Evolutionary conservation across 139 green algal genomes (phyloP).

Genomic region (Mychonastes homosphaera): DNA sequence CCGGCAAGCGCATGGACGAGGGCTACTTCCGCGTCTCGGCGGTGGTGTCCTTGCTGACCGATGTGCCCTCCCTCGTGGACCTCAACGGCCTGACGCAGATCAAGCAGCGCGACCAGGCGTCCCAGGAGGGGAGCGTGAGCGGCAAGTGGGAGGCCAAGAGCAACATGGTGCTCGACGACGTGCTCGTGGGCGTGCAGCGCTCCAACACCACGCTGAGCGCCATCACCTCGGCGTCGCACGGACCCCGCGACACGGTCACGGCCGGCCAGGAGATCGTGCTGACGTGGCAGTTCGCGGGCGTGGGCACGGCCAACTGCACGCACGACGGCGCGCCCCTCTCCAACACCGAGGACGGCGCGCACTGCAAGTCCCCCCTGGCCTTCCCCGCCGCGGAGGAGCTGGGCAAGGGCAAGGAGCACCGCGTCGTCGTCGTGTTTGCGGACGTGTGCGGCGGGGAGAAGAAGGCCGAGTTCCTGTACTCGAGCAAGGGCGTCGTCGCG

Average conservation of each 20-base stretch:
- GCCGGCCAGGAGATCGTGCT: background rate
- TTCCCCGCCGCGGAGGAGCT: conserved; percentile 4
- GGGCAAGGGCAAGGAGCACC: conserved; percentile 1
- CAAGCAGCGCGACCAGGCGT: background rate
- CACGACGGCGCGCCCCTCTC: background rate
- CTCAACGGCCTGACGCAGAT: conserved; percentile 6
- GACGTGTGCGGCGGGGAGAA: conserved; percentile 14
- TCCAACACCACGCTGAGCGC: conserved; percentile 16
- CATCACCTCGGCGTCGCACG: conserved; percentile 4
- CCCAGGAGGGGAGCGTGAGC: background rate
- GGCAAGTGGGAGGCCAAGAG: background rate
- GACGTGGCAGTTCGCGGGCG: background rate
- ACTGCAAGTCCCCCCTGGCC: background rate
- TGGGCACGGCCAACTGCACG: background rate
- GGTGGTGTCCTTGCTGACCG: conserved; percentile 4
- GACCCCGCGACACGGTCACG: too few species aligned
- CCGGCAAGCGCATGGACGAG: background rate
- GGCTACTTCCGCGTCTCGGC: conserved; percentile 16
- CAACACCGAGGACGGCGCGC: background rate
- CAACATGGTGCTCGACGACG: background rate
- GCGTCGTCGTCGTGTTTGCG: conserved; percentile 6
- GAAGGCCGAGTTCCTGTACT: conserved; percentile 10
- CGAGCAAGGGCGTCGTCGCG: conserved; percentile 2
- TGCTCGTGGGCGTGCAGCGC: conserved; percentile 14
- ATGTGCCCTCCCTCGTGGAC: conserved; percentile 10